Conservation (phyloP, 352 stramenopile species). For the Phytophthora lateralis region DNA sequence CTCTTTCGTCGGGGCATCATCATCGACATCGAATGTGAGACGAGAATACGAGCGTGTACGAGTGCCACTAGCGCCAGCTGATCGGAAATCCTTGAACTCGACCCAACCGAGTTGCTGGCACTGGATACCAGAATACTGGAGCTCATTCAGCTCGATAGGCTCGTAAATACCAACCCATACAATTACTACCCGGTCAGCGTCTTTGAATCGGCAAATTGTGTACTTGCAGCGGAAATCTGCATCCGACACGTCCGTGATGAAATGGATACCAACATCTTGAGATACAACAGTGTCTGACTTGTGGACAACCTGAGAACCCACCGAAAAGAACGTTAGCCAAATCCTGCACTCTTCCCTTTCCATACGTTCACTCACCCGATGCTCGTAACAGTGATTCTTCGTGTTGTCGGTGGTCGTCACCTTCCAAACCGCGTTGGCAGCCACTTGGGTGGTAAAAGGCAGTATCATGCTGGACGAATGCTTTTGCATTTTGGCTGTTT, state of each 20-base stretch:
- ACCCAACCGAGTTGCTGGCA: constrained; percentile 34
- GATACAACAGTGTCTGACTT: constrained; percentile 19
- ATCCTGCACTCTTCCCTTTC: neutral
- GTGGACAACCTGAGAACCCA: constrained; percentile 4
- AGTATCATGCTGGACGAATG: constrained; percentile 20
- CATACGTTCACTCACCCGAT: constrained; percentile 14
- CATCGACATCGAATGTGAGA: constrained; percentile 38
- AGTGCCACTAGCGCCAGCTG: constrained; percentile 11
- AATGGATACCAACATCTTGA: constrained; percentile 10
- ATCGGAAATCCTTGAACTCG: neutral
- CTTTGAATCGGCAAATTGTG: constrained; percentile 39
- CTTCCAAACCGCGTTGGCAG: constrained; percentile 20
- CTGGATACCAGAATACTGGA: constrained; percentile 25
- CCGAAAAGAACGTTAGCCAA: neutral
- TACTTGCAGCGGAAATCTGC: constrained; percentile 21
- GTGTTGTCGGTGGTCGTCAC: constrained; percentile 20
- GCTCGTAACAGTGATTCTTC: constrained; percentile 32
- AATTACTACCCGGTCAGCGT: constrained; percentile 36
- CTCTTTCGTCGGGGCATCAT: constrained; percentile 33
- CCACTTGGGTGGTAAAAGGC: constrained; percentile 12
- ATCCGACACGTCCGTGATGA: neutral
- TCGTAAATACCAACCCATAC: constrained; percentile 42
- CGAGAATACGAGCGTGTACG: constrained; percentile 49
- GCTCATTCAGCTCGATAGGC: constrained; percentile 33
- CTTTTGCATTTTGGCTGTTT: neutral